Evolutionary conservation across 257 asterid genomes (phyloP), one percentile per base, ranked within the genome.

Genomic region (Solanum arcanum): DNA sequence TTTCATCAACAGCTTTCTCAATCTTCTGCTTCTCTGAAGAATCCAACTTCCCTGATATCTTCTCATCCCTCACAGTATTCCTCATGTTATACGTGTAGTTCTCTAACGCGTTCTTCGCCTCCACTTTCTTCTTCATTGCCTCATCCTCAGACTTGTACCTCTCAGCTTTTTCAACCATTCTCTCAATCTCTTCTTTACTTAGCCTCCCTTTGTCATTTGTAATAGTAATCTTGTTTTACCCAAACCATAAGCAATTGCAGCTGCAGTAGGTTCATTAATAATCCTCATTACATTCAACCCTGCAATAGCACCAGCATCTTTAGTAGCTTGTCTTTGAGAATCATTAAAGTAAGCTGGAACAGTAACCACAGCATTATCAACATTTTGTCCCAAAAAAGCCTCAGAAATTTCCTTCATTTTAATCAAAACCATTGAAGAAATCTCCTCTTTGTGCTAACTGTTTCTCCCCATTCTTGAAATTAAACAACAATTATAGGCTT

Each of bases 211-310:
- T 74, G 82, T 74, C 33, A 74, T 74, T 74, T 74, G 29, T 37
- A 5, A 74, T 74, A 35, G 82, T 74, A 39, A 74, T 37, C 82
- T 33, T 83, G 37, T 72, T 39, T 72, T 33, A 39, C 60, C 85
- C 13, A 86, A 52, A n/a, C 88, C 88, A 77, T 86, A 86, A 20
- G 88, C 88, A 76, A 86, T 76, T 5, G 88, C 88, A 20, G 85
- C 85, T 13, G 88, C 85, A 4, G 88, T 86, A 0, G 88, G 88
- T 6, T 72, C 78, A 7, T 72, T 72, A 33, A 72, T 72, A 72
- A 31, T 72, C 46, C 78, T 72, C 27, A 83, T 86, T 72, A 75
- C 47, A 73, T 10, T 73, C 47, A 73, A 18, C 47, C 47, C 47
- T 20, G 47, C 76, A 69, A 69, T 72, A 72, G 78, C 78, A 23